These are phyloP conservation scores for Komagataella ulmi DNA, from an alignment of 805 yeast genomes.

Conservation along the genomic window DNA sequence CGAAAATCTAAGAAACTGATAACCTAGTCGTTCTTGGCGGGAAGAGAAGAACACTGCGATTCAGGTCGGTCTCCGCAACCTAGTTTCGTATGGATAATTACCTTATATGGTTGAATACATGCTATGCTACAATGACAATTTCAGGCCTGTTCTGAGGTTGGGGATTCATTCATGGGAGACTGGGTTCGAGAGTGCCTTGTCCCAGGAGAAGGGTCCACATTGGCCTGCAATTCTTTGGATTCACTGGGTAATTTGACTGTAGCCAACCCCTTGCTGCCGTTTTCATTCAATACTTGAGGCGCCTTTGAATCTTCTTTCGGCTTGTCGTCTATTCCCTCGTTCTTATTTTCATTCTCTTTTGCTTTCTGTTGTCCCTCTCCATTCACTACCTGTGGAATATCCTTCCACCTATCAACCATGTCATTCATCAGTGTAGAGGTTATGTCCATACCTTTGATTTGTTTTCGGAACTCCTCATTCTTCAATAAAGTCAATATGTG, in stretches of 20 bases:
- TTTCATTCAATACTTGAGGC: not conserved
- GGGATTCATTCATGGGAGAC: not conserved
- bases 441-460: constrained; percentile 41
- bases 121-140: not conserved
- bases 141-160: not conserved
- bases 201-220: not conserved
- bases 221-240: not conserved
- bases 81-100: not conserved
- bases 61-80: not conserved
- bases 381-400: constrained; percentile 9
- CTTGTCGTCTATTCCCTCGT: not conserved
- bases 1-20: not conserved
- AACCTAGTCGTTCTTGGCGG: not conserved
- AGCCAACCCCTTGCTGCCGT: not conserved
- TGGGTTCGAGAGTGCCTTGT: not conserved
- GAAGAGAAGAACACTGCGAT: not conserved
- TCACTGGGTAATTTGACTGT: not conserved
- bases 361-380: not conserved
- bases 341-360: not conserved
- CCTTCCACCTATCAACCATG: constrained; percentile 64
- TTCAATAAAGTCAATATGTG: constrained; percentile 60
- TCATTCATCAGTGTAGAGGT: constrained; percentile 54
- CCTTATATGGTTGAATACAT: too few relatives aligned
- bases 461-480: constrained; percentile 36
- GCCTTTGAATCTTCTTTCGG: not conserved